Evolutionary conservation across 495 filamentous ascomycete species (phyloP), one percentile per base, ranked within the genome.

Genomic region (Neurospora sp.): DNA sequence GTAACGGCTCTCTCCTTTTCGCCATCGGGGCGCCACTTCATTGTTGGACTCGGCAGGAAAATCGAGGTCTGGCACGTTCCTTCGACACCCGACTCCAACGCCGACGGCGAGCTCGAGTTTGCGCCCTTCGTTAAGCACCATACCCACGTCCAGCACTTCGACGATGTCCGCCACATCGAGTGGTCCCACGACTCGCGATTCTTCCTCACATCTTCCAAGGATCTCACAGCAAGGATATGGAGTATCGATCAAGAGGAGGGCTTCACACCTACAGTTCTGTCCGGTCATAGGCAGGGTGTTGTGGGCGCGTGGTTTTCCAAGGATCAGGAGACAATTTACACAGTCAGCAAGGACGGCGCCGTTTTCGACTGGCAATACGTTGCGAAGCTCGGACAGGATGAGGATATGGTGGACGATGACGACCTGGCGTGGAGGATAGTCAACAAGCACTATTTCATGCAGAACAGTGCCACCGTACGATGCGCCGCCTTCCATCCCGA

Each of bases 181-280:
- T 99, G 96, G 96, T 97, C 95, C 12, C 90, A 89, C 78, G 96
- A 99, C 83, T 98, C 96, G 18, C 87, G 95, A 41, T 99, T 99
- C 85, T 92, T 98, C 79, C 84, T 99, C 69, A 97, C 90, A 72
- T 88, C 96, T 3, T 93, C 93, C 2, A 97, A 93, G 81, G 96
- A 99, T 78, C 82, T 98, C 80, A 98, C 96, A 0, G 91, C 92
- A 54, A 90, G 94, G 77, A 92, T 99, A 88, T 98, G 94, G 93
- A 98, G 95, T 77, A 83, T 97, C 76, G 86, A 97, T 77, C 88
- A 90, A 2, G 94, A 97, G 77, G 92, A 94, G 72, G 93, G 91
- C 9, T 98, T 98, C 80, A 88, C 90, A 54, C 95, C 94, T 12
- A 98, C 96, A 14, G 92, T 92, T 40, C 79, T 99, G 76, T 91